Percentiles rank a stretch among this genome's conserved stretches.
Conservation (phyloP, 805 yeast genomes). For the Pichia ethanolica region DNA sequence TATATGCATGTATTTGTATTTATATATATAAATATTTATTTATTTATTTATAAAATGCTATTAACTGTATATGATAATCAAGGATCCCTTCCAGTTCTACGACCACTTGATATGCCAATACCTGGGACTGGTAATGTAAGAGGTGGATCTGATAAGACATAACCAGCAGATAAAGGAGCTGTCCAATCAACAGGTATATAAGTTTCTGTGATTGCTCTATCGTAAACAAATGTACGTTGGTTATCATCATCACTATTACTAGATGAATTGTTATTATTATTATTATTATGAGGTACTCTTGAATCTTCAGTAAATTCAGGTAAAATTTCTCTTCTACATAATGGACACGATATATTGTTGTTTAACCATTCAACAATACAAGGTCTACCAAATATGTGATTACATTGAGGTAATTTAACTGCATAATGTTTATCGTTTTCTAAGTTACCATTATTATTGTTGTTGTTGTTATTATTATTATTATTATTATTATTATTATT, state of each 20-base stretch:
- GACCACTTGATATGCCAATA: constrained; percentile 21
- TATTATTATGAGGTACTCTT: not conserved
- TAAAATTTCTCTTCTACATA: constrained; percentile 57
- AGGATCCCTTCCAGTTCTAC: constrained; percentile 21
- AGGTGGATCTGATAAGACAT: constrained; percentile 19
- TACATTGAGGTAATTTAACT: constrained; percentile 63
- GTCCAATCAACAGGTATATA: constrained; percentile 27
- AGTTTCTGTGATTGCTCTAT: constrained; percentile 26
- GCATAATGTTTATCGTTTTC: constrained; percentile 43
- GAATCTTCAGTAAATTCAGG: constrained; percentile 17
- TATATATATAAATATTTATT: not conserved
- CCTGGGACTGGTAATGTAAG: constrained; percentile 23
- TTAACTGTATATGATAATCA: not conserved
- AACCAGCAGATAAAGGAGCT: constrained; percentile 16
- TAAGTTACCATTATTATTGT: not conserved
- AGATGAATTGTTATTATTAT: no score
- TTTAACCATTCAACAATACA: constrained; percentile 79
- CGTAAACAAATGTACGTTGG: constrained; percentile 14
- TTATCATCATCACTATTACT: not conserved
- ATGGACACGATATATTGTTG: constrained; percentile 67
- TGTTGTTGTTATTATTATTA: not conserved
- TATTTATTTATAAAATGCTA: not conserved
- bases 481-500: no score
- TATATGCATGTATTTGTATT: no score
- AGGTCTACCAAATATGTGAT: constrained; percentile 72